Percentiles rank a stretch among this genome's conserved stretches.
These are phyloP conservation scores for Teratosphaeria nubilosa DNA, from an alignment of 2,329 filamentous ascomycete genomes.

Conservation along the genomic window DNA sequence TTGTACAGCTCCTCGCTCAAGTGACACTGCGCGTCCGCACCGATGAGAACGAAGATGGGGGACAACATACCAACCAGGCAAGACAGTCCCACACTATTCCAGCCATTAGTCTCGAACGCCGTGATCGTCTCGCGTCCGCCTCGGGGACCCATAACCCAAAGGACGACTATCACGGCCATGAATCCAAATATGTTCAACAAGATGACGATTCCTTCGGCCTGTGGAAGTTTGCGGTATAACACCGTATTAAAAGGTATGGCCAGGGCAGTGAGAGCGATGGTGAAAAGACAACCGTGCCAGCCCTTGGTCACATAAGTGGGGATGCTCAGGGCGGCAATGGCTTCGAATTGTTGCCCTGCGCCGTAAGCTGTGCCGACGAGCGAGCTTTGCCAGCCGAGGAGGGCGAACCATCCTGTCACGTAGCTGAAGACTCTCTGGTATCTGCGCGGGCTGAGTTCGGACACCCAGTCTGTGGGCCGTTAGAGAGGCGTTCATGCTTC, in stretches of 20 bases:
- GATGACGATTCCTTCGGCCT: constrained; percentile 30
- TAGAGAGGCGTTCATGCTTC: too few species aligned
- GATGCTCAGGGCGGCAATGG: not conserved
- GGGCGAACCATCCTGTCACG: constrained; percentile 6
- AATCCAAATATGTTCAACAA: not conserved
- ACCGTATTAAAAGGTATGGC: constrained; percentile 35
- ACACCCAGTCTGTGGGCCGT: not conserved
- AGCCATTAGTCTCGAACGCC: constrained; percentile 30
- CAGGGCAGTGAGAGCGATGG: constrained; percentile 36
- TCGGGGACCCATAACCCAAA: constrained; percentile 10
- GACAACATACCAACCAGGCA: constrained; percentile 26
- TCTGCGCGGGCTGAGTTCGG: not conserved
- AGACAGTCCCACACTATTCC: constrained; percentile 23
- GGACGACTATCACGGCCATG: constrained; percentile 1
- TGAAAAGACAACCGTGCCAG: constrained; percentile 42
- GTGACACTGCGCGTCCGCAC: constrained; percentile 7
- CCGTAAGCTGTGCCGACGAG: not conserved
- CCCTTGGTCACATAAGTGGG: constrained; percentile 18
- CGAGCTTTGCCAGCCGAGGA: constrained; percentile 5
- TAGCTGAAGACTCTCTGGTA: constrained; percentile 11
- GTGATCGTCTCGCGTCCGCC: constrained; percentile 21
- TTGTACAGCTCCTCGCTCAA: constrained; percentile 23
- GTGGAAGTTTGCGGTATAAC: constrained; percentile 25
- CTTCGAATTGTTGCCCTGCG: not conserved
- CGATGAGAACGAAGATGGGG: constrained; percentile 16